These are phyloP conservation scores for Fistulinella staudtii DNA, from an alignment of 1,284 basidiomycete genomes.

Conservation along the genomic window DNA sequence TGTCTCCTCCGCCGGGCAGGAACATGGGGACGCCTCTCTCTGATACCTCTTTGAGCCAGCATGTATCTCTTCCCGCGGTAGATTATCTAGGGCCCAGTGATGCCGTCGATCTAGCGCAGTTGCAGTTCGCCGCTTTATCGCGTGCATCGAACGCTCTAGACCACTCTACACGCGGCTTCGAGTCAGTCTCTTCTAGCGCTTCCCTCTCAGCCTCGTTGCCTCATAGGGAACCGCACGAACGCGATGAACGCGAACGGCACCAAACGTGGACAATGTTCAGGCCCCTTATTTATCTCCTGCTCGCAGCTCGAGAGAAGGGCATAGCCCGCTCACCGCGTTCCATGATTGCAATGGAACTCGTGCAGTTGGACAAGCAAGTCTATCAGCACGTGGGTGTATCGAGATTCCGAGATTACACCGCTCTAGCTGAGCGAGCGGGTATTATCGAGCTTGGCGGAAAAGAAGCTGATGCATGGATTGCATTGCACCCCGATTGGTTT, in stretches of 20 bases:
- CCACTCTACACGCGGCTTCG: background rate
- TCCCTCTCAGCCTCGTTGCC: slow-evolving; percentile 8
- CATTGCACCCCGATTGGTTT: slow-evolving; percentile 36
- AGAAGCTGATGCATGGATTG: slow-evolving; percentile 44
- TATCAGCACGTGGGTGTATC: slow-evolving; percentile 43
- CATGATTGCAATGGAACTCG: slow-evolving; percentile 36
- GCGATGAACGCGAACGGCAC: slow-evolving; percentile 4
- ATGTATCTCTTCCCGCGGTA: background rate
- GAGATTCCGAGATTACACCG: slow-evolving; percentile 44
- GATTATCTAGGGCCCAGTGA: slow-evolving; percentile 1
- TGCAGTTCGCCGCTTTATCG: slow-evolving; percentile 5
- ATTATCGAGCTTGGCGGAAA: slow-evolving; percentile 48
- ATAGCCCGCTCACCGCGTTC: slow-evolving; percentile 37
- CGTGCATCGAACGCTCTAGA: slow-evolving; percentile 7
- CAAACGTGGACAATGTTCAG: slow-evolving; percentile 18
- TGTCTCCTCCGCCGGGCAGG: slow-evolving; percentile 3
- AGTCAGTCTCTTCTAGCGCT: slow-evolving; percentile 2
- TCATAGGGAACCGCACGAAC: slow-evolving; percentile 1
- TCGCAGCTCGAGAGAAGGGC: slow-evolving; percentile 31
- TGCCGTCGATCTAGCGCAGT: slow-evolving; percentile 5
- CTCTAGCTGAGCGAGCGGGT: slow-evolving; percentile 42
- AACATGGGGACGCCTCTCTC: slow-evolving; percentile 5
- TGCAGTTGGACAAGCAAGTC: slow-evolving; percentile 31
- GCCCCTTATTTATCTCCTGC: slow-evolving; percentile 26
- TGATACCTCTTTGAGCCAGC: slow-evolving; percentile 5